Base-by-base conservation (phyloP, 306 rosid species). In the Pterocarpus macrocarpus region DNA sequence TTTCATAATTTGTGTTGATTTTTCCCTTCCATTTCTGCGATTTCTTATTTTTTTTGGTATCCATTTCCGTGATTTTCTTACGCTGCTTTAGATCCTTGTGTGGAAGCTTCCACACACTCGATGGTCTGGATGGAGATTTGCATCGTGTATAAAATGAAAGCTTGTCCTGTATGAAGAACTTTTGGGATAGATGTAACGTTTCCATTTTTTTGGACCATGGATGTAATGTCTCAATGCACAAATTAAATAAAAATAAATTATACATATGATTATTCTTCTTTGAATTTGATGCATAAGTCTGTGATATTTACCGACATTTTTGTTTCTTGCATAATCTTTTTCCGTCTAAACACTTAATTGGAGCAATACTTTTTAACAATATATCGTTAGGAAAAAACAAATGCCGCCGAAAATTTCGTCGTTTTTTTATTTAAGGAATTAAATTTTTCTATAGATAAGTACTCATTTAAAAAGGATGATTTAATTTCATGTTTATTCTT, bases 141-240 rank as follows among this genome's bases (percentile, higher is more conserved):
- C 32, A 59, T 34, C 17, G 2, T 30, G 12, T 11, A 79, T 12
- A 14, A 56, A 68, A 12, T 63, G 82, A 78, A 32, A 68, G 38
- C 61, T 30, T 68, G 76, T 69, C 58, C 11, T 49, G 7, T 69
- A 34, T 79, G 70, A 79, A 57, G 3, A 69, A 44, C 63, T 3
- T 69, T 57, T 57, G 14, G 28, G 8, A 9, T 64, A 35, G 65
- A 50, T 76, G 81, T 16, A 16, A 61, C 10, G 11, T 61, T 16
- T 62, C 10, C 3, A 22, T 33, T 44, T 45, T 34, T 30, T 39
- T 74, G 59, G 53, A 67, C 30, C 9, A 1, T 57, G 34, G 32
- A 61, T 45, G 63, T 17, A 35, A 7, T 77, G 30, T 50, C 49
- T 32, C 63, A 35, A 35, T 50, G 43, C 36, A 47, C 17, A 35